Conservation (phyloP, 148 eudicot species). For the Polygonum maritimum region DNA sequence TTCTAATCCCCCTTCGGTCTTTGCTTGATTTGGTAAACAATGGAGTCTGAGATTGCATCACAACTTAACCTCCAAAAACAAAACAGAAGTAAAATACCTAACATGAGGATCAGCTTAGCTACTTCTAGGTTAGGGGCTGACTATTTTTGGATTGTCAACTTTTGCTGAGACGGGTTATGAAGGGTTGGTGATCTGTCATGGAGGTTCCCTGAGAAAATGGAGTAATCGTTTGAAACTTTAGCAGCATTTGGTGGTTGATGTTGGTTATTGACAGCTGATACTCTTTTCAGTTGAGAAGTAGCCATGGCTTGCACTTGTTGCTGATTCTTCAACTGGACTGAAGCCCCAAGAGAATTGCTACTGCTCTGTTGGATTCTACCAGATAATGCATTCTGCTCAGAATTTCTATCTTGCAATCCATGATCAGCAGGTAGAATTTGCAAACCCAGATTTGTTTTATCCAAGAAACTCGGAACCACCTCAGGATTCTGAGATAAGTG, state of each 20-base stretch:
- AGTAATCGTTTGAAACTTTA: background rate
- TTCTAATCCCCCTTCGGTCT: background rate
- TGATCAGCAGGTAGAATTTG: constrained; percentile 1
- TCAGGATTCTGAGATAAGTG: background rate
- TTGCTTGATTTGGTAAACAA: background rate
- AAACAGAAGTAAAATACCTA: background rate
- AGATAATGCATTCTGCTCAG: constrained; percentile 3
- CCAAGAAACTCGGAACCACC: background rate
- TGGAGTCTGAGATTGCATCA: background rate
- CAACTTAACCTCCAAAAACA: background rate
- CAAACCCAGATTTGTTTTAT: background rate
- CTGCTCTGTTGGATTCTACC: background rate
- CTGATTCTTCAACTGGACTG: background rate
- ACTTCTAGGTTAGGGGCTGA: background rate
- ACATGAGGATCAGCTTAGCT: background rate
- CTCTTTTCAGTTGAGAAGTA: background rate
- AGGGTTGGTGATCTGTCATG: background rate
- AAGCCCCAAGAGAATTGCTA: background rate
- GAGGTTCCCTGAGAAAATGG: background rate
- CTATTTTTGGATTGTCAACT: background rate
- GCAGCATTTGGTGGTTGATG: background rate
- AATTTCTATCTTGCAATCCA: constrained; percentile 1
- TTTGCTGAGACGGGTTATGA: background rate
- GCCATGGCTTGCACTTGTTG: constrained; percentile 1
- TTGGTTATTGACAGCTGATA: background rate